Base-by-base conservation (phyloP, 225 moss, liverwort and hornwort species). In the Straminergon stramineum region DNA sequence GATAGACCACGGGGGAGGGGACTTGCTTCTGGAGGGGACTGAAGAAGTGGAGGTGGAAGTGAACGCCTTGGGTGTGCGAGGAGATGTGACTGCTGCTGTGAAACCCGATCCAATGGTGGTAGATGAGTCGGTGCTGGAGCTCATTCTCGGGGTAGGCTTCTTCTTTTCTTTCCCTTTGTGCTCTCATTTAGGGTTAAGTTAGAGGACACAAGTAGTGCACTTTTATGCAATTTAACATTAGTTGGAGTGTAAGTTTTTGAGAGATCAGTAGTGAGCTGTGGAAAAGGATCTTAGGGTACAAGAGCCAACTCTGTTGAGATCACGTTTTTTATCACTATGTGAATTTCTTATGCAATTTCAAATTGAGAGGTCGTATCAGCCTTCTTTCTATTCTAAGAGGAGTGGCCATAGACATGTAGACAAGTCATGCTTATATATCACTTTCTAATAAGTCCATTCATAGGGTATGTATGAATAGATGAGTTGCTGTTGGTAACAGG, bases 11-110 rank as follows among this genome's bases (percentile, higher is more conserved):
- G 92, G 90, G 57, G 92, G 88, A 79, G 94, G 94, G 84, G 87
- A 83, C 63, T 83, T 92, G 74, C 92, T 94, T 78, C 87, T 71
- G 41, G 92, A 93, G 86, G 87, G 83, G 48, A 91, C 78, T 34
- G 95, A 92, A 70, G 95, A 90, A 68, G 89, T 91, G 82, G 95
- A 93, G 85, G 65, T 94, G 94, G 93, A 90, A 87, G 90, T 94
- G 86, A 92, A 93, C 85, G 85, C 92, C 79, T 78, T 87, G 66
- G 87, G 87, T 77, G 87, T 88, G 52, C 92, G 74, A 88, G 85
- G 75, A 53, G 87, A 82, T 63, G 88, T 87, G 73, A 74, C 89
- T 70, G 62, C 60, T 69, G 75, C 90, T 51, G 81, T 70, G 70
- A 91, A 95, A 68, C 84, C 84, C 67, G 90, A 95, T 84, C 93